phyloP scores from a whole-genome alignment of 495 filamentous ascomycete genomes.

The Talaromyces thailandensis region DNA sequence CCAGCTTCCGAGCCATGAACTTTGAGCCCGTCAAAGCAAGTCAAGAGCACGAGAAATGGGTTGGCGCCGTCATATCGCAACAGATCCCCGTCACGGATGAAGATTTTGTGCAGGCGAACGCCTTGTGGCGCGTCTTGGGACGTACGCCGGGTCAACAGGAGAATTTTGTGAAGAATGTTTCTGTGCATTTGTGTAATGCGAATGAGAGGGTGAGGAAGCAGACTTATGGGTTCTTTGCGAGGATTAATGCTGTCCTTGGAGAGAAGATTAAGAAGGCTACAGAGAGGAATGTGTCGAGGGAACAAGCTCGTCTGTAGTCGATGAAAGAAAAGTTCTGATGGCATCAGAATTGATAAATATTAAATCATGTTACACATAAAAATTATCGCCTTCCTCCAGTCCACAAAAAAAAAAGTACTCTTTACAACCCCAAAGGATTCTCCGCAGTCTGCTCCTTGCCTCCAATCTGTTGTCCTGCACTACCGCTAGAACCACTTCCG shows the following conservation, averaged over 20 bases:
- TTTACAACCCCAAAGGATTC: slow-evolving; percentile 8
- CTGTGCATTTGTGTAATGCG: slow-evolving; percentile 40
- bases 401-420: neutral
- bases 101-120: slow-evolving; percentile 57
- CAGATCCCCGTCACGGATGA: slow-evolving; percentile 42
- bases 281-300: slow-evolving; percentile 20
- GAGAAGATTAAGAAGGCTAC: slow-evolving; percentile 34
- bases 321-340: neutral
- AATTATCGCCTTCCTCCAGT: neutral
- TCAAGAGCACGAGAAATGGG: slow-evolving; percentile 57
- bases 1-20: slow-evolving; percentile 49
- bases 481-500: neutral
- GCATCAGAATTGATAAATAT: neutral
- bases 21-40: slow-evolving; percentile 49
- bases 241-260: slow-evolving; percentile 35
- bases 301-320: neutral
- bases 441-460: slow-evolving; percentile 10
- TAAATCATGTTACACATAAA: neutral
- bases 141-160: slow-evolving; percentile 54
- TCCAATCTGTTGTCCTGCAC: neutral
- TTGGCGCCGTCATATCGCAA: slow-evolving; percentile 35
- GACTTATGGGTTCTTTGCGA: slow-evolving; percentile 45
- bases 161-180: slow-evolving; percentile 56
- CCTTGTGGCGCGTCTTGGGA: slow-evolving; percentile 58
- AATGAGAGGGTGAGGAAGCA: slow-evolving; percentile 43